Percentiles rank a stretch among this genome's conserved stretches.
These are phyloP conservation scores for Colletotrichum sp. DNA, from an alignment of 2,329 filamentous ascomycete genomes.

Conservation along the genomic window DNA sequence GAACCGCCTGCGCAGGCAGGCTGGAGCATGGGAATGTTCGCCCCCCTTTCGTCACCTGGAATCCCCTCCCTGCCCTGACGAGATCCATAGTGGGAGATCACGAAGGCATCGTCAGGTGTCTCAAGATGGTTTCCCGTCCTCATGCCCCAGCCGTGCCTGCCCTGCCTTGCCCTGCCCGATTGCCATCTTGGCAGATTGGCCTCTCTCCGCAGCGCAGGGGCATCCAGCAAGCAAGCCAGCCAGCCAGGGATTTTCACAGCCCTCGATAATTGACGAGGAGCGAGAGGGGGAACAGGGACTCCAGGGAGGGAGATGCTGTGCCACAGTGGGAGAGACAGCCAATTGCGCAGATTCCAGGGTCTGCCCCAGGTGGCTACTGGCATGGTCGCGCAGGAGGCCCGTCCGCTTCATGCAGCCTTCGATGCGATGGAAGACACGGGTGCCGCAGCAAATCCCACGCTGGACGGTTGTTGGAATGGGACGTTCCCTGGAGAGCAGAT, in stretches of 20 bases:
- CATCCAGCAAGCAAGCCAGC: not conserved
- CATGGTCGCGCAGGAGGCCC: slow-evolving; percentile 4
- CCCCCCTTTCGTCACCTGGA: slow-evolving; percentile 4
- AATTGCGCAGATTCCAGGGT: not conserved
- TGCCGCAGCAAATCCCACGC: not conserved
- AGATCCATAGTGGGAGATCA: slow-evolving; percentile 8
- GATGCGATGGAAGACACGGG: slow-evolving; percentile 3
- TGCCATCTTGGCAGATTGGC: not conserved
- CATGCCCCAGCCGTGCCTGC: slow-evolving; percentile 7
- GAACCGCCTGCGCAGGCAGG: not conserved
- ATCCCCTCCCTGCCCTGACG: not conserved
- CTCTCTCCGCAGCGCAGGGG: slow-evolving; percentile 1
- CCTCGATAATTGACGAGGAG: not conserved
- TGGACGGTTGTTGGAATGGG: not conserved
- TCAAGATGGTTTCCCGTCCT: slow-evolving; percentile 17
- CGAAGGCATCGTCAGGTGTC: slow-evolving; percentile 18
- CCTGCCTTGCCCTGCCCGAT: not conserved
- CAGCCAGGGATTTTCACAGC: not conserved
- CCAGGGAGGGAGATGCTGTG: not conserved
- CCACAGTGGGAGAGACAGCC: not conserved
- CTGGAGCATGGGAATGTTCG: not conserved
- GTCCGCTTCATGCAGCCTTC: slow-evolving; percentile 11
- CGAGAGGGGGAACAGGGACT: not conserved
- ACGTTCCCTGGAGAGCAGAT: not conserved
- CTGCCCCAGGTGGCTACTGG: slow-evolving; percentile 2